Base-by-base conservation (phyloP, 805 yeast genomes). In the Metschnikowia reukaufii region DNA sequence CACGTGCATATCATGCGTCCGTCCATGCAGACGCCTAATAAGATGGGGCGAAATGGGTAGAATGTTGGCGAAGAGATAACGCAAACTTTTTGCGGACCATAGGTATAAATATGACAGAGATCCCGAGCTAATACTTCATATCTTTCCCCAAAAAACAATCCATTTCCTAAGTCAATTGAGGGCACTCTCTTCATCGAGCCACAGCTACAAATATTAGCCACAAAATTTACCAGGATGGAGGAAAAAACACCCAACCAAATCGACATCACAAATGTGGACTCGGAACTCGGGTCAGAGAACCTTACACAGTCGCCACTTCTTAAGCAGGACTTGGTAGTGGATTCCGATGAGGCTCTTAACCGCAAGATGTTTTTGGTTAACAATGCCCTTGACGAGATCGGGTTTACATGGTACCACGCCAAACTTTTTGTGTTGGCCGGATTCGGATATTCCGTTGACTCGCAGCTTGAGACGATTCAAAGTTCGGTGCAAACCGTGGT, bases 361-460 rank as follows among this genome's bases (percentile, higher is more conserved):
- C 59, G 58, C 36, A 78, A 77, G 48, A 74, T 77, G 57, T 63
- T 61, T 36, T 59, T 79, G 12, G 63, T 79, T 40, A 79, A 79
- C 59, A 61, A 77, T 47, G 82, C 85, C 10, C 67, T 81, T 47
- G 83, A 81, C 56, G 82, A 81, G 55, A 78, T 81, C 43, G 85
- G 86, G 0, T 78, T 81, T 63, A 80, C 86, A 1, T 72, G 77
- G 70, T 77, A 74, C 53, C 84, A 79, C 50, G 64, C 70, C 45
- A 70, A 75, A 56, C 60, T 77, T 10, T 78, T 79, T 57, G 67
- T 70, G 49, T 58, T 79, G 17, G 79, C 79, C 23, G 84, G 84
- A 7, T 73, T 76, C 64, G 84, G 84, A 23, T 80, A 79, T 49
- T 73, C 78, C 4, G 79, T 73, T 12, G 72, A 66, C 42, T 61